Percentiles rank a stretch among this genome's conserved stretches.
phyloP scores from a whole-genome alignment of 306 rosid species.

The Hippophae gyantsensis region DNA sequence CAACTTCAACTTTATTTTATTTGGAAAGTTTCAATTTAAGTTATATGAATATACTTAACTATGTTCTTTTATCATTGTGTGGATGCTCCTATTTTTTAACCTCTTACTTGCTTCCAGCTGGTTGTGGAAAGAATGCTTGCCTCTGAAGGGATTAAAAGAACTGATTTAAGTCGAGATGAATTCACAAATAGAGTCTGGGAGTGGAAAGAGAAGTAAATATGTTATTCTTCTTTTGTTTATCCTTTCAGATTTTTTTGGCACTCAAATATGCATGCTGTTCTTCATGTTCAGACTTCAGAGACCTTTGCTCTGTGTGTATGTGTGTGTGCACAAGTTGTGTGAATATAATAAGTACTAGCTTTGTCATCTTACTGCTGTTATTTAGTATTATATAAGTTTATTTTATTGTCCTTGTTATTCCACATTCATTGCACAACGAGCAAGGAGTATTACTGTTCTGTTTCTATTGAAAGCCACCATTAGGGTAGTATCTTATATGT shows the following conservation, averaged over 20 bases:
- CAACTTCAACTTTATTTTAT: slow-evolving; percentile 2
- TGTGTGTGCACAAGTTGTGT: neutral
- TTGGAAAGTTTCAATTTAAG: neutral
- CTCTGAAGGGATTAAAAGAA: slow-evolving; percentile 76
- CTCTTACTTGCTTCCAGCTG: slow-evolving; percentile 48
- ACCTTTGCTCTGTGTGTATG: neutral
- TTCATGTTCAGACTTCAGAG: neutral
- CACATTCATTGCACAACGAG: too few relatives aligned
- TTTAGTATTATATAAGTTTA: too few relatives aligned
- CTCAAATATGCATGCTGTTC: neutral
- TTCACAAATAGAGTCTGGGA: slow-evolving; percentile 80
- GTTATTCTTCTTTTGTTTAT: slow-evolving; percentile 19
- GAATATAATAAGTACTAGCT: neutral
- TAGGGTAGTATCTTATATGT: too few relatives aligned
- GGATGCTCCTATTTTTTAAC: slow-evolving; percentile 18
- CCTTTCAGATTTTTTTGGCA: slow-evolving; percentile 15
- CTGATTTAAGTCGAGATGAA: slow-evolving; percentile 74
- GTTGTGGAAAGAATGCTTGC: slow-evolving; percentile 97
- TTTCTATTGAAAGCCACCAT: too few relatives aligned
- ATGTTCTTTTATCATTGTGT: neutral
- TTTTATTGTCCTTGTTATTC: too few relatives aligned
- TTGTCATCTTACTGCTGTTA: neutral
- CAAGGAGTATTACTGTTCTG: too few relatives aligned
- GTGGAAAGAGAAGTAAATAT: slow-evolving; percentile 90
- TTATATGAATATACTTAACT: neutral